Percentiles rank a stretch among this genome's conserved stretches.
Evolutionary conservation across 129 eudicot genomes (phyloP).

Genomic region (sunflower (Helianthus annuus)): DNA sequence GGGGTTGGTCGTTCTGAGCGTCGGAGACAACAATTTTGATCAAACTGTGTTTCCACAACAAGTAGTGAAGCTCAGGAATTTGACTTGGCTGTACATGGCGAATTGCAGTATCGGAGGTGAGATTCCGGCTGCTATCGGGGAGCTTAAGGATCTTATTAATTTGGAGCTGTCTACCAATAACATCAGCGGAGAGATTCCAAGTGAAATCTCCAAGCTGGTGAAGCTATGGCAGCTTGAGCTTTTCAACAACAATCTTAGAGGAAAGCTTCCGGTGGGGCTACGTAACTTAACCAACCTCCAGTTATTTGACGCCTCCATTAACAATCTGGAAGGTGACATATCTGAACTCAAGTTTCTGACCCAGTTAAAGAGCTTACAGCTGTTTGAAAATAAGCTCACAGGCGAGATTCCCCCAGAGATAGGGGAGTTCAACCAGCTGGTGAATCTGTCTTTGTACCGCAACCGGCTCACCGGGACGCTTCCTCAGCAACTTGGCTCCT

Average conservation of each 20-base stretch:
- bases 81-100: constrained; percentile 74
- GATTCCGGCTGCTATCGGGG: constrained; percentile 73
- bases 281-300: constrained; percentile 57
- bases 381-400: constrained; percentile 52
- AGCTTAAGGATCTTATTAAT: constrained; percentile 48
- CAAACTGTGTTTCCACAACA: constrained; percentile 53
- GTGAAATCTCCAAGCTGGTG: constrained; percentile 47
- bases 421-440: constrained; percentile 65
- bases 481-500: constrained; percentile 68
- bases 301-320: constrained; percentile 62
- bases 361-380: constrained; percentile 53
- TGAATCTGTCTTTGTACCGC: constrained; percentile 53
- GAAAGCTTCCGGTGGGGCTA: constrained; percentile 63
- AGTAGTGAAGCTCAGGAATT: constrained; percentile 39
- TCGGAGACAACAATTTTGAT: constrained; percentile 78
- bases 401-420: constrained; percentile 70
- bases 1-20: constrained; percentile 48
- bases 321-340: constrained; percentile 55
- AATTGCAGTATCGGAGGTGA: constrained; percentile 73
- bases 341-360: constrained; percentile 40
- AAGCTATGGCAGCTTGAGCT: constrained; percentile 78
- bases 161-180: constrained; percentile 59
- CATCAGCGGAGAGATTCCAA: constrained; percentile 68
- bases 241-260: constrained; percentile 48
- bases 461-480: constrained; percentile 65